Conservation (phyloP, 768 basidiomycete species). For the Terana coerulea region DNA sequence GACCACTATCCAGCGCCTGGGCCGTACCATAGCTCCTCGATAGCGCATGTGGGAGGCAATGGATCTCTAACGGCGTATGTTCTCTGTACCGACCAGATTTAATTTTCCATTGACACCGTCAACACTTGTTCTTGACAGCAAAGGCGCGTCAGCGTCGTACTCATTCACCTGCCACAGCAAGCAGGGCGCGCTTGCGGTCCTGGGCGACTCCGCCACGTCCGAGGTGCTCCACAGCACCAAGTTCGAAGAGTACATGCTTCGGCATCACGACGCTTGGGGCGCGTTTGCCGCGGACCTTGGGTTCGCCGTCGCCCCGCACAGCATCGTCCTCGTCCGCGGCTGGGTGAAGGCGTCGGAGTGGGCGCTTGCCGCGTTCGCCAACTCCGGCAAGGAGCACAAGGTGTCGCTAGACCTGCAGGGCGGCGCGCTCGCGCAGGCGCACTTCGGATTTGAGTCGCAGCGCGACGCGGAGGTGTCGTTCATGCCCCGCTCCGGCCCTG, state of each 20-base stretch:
- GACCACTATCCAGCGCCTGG: background rate
- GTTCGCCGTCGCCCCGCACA: background rate
- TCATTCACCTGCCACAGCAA: constrained; percentile 8
- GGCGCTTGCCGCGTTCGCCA: no score
- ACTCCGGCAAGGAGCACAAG: background rate
- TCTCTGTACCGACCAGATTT: no score
- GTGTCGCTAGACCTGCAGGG: background rate
- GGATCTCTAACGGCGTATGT: no score
- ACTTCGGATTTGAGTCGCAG: background rate
- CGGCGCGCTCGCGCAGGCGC: background rate
- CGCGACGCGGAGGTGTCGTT: background rate
- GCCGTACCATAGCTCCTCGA: background rate
- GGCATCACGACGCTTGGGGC: background rate
- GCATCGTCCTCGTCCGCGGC: background rate
- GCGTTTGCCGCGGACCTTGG: background rate
- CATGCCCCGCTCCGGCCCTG: background rate
- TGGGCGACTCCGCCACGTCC: background rate
- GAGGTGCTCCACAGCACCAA: constrained; percentile 5
- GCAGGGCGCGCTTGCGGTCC: constrained; percentile 10
- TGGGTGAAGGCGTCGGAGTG: background rate
- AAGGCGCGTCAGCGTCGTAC: background rate
- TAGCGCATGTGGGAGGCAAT: background rate
- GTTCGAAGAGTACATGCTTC: background rate
- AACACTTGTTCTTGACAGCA: no score
- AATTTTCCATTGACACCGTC: no score